Base-by-base conservation (phyloP, 192 early-diverging fungal genomes). In the Backusella macrospora region DNA sequence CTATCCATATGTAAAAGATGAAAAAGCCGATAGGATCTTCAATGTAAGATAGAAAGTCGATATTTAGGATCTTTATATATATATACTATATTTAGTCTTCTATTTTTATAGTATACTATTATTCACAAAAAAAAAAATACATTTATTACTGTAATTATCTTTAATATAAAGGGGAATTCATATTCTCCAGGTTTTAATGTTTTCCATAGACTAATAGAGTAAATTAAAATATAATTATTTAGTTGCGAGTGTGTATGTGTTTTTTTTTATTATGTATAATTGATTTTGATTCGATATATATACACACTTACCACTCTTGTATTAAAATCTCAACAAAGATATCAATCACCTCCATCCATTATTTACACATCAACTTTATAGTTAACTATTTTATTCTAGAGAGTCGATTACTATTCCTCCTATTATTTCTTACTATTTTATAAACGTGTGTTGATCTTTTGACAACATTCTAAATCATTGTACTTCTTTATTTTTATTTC, bases 11-110 rank as follows among this genome's bases (percentile, higher is more conserved):
- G 44, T 81, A 78, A 18, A 73, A 66, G 42, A 81, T 69, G 10
- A 42, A 72, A 55, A 76, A 81, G 9, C 74, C 72, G 6, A 67
- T 34, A 14, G 75, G 79, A 15, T 81, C 82, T 49, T 83, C 82
- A 38, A 81, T 69, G 1, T 76, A 83, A 44, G 79, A 76, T 15
- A 79, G 82, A 67, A 76, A 81, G 38, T 83, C 81, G 18, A 83
- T 72, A 62, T 78, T 78, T 9, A 79, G 82, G 40, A 83, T 70
- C 82, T 83, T 14, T 7, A 10, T 62, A 15, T 4, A 14, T n/a
- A n/a, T n/a, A n/a, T n/a, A n/a, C n/a, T n/a, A n/a, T 18, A 13
- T 10, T 12, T 52, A 45, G 21, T 14, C 7, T 29, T 46, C 26
- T 44, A 5, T 6, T 21, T 4, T 39, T 39, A 52, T n/a, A 21